These are phyloP conservation scores for Aspergillus fijiensis DNA, from an alignment of 2,329 filamentous ascomycete species.

Conservation along the genomic window DNA sequence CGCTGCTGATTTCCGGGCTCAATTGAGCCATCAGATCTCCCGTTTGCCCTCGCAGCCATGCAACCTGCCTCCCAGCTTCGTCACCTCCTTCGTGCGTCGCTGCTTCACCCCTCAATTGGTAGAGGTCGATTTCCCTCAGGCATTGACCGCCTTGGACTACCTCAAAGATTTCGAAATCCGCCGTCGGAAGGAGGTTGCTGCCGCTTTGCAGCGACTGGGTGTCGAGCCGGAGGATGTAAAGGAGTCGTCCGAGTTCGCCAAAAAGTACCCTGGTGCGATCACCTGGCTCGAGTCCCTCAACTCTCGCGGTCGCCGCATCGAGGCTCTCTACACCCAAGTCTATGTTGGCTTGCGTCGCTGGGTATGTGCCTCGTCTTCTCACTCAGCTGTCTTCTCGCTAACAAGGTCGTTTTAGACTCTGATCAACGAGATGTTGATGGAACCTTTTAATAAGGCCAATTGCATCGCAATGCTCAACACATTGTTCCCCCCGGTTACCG, in stretches of 20 bases:
- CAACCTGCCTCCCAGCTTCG: constrained; percentile 62
- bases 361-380: constrained; percentile 44
- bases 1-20: constrained; percentile 44
- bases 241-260: constrained; percentile 50
- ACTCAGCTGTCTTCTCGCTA: constrained; percentile 13
- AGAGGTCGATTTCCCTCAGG: constrained; percentile 64
- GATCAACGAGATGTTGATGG: constrained; percentile 63
- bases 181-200: constrained; percentile 57
- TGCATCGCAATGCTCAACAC: constrained; percentile 69
- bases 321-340: constrained; percentile 60
- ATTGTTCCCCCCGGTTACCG: constrained; percentile 59
- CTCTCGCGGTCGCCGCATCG: constrained; percentile 52
- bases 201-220: constrained; percentile 55
- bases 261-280: constrained; percentile 55
- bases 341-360: constrained; percentile 63
- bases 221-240: constrained; percentile 51
- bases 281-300: constrained; percentile 56
- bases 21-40: constrained; percentile 53
- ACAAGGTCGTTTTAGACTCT: constrained; percentile 49
- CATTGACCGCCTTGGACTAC: constrained; percentile 65
- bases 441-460: constrained; percentile 64
- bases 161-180: constrained; percentile 63
- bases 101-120: constrained; percentile 58
- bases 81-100: constrained; percentile 60
- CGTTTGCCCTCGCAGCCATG: constrained; percentile 60